phyloP scores from a whole-genome alignment of 2,329 filamentous ascomycete genomes.

The Metarhizium brunneum region DNA sequence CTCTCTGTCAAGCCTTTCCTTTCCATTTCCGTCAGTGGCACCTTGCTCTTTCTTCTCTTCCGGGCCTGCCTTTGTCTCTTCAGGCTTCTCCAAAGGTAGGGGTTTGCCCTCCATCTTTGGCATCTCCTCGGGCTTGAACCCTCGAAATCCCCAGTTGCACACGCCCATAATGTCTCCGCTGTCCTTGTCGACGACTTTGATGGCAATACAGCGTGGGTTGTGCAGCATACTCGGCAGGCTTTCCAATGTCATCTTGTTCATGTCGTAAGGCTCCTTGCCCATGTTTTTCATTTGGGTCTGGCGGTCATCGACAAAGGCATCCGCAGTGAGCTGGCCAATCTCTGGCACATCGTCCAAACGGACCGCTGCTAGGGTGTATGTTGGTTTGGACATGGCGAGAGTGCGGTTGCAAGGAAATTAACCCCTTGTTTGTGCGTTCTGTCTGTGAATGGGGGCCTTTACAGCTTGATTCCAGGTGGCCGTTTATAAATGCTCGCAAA shows the following conservation, averaged over 20 bases:
- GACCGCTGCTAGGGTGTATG: slow-evolving; percentile 13
- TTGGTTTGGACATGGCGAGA: slow-evolving; percentile 10
- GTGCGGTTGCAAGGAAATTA: background rate
- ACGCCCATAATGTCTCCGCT: slow-evolving; percentile 20
- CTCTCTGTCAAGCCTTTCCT: slow-evolving; percentile 2
- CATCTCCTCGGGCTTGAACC: slow-evolving; percentile 16
- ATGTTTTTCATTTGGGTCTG: slow-evolving; percentile 27
- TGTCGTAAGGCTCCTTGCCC: slow-evolving; percentile 17
- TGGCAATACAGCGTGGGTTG: slow-evolving; percentile 14
- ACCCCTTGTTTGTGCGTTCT: background rate
- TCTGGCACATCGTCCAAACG: slow-evolving; percentile 18
- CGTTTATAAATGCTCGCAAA: background rate
- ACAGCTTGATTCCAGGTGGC: background rate
- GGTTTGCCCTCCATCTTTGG: slow-evolving; percentile 11
- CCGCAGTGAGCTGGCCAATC: slow-evolving; percentile 17
- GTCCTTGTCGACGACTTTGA: slow-evolving; percentile 23
- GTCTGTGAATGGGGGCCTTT: background rate
- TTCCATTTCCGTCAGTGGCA: background rate
- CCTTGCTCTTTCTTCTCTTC: background rate
- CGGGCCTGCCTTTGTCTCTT: background rate
- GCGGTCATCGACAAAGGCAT: slow-evolving; percentile 22
- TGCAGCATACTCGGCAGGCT: slow-evolving; percentile 15
- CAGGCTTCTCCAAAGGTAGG: background rate
- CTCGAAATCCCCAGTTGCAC: slow-evolving; percentile 22
- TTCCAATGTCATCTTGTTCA: slow-evolving; percentile 15